A percentile compares a stretch with the other conserved stretches of the same genome.
Evolutionary conservation across 176 grass and related monocot species (phyloP).

Genomic region (Elaeis guineensis): DNA sequence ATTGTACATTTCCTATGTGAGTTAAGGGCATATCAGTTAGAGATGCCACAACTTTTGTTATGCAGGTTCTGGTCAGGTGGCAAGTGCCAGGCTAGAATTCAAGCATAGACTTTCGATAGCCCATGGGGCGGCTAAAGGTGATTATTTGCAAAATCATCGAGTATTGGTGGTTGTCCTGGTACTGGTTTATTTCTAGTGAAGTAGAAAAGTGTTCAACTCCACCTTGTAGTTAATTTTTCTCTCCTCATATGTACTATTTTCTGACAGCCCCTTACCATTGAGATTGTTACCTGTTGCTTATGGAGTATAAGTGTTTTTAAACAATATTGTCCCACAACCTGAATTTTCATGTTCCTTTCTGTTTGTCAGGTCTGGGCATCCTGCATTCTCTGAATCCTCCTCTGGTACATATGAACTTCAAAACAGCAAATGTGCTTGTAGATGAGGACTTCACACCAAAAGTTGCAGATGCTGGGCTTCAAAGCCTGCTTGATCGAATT

Average conservation of each 20-base stretch:
- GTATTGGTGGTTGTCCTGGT: neutral
- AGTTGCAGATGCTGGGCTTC: conserved; percentile 26
- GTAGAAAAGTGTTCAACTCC: neutral
- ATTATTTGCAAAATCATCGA: conserved; percentile 17
- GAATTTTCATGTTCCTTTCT: conserved; percentile 12
- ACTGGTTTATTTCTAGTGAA: conserved; percentile 9
- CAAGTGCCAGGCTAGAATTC: conserved; percentile 67
- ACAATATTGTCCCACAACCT: neutral
- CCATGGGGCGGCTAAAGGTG: conserved; percentile 86
- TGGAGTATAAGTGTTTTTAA: conserved; percentile 9
- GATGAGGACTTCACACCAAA: conserved; percentile 77
- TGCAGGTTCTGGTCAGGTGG: conserved; percentile 36
- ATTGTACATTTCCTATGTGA: neutral
- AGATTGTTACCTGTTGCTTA: neutral
- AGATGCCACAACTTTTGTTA: too few species aligned
- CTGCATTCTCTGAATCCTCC: conserved; percentile 84
- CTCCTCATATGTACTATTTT: too few species aligned
- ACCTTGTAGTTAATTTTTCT: neutral
- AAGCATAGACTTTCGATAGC: conserved; percentile 91
- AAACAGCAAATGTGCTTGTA: conserved; percentile 84
- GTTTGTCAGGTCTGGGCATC: conserved; percentile 51
- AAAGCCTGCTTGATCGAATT: conserved; percentile 44
- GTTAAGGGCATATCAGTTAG: neutral
- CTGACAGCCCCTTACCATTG: too few species aligned
- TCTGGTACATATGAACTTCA: conserved; percentile 81